Base-by-base conservation (phyloP, 108 stramenopile species). In the Pseudonitzschia pungens region DNA sequence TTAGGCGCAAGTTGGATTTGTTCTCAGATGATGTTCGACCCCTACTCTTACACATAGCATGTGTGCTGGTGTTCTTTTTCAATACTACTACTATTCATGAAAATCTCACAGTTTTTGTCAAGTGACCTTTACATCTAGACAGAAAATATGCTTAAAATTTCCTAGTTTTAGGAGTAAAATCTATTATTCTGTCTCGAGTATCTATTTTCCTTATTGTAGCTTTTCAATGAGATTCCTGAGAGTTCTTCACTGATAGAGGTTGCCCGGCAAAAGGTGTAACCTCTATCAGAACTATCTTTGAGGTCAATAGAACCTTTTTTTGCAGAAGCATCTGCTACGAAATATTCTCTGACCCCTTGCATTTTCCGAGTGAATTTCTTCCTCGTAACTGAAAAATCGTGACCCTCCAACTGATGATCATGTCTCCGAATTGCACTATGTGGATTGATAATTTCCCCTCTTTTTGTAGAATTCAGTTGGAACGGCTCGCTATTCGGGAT, bases 161-260 rank as follows among this genome's bases (percentile, higher is more conserved):
- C 2, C 2, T 36, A 36, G 36, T 36, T 55, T 20, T 62, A 62
- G 2, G 60, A 31, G 60, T 62, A 62, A 21, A 62, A 62, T 62
- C 60, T 62, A 62, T 62, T 62, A 12, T 62, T 29, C 15, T n/a
- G 32, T n/a, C 32, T 26, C 15, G 60, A 62, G 60, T 62, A 40
- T 33, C 60, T 62, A 62, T 62, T 62, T 5, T 62, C 33, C 60
- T 62, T 62, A 33, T 33, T 62, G 69, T 69, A 69, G 31, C 51
- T 54, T n/a, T 55, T 40, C 28, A 31, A 2, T 10, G 27, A 21
- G 52, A 53, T 55, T 27, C 52, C 69, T 21, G 69, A 18, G 20
- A 28, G 8, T 7, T n/a, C 36, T 33, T 33, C 33, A 8, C 15
- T 62, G 20, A 41, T 40, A 10, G 29, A n/a, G 14, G 32, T 10